Evolutionary conservation across 768 basidiomycete genomes (phyloP), one percentile per base, ranked within the genome.

Genomic region (Termitomyces heimii): DNA sequence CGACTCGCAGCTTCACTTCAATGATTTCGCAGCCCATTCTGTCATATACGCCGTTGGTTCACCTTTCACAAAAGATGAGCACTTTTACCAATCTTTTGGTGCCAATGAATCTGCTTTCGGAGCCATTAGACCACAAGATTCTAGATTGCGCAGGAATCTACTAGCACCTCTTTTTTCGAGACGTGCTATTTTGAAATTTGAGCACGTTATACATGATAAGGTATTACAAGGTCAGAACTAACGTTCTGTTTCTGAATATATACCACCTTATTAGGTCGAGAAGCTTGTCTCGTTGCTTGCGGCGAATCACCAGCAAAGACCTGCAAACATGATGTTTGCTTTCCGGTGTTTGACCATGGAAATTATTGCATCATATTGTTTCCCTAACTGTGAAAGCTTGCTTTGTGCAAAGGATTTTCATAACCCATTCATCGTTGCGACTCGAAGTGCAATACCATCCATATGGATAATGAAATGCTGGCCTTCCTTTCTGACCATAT

Each of bases 271-370:
- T 48, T 18, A 78, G 77, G 56, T 75, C 18, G 66, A 74, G 37
- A 63, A 61, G 31, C 63, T 78, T 1, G 54, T 70, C 26, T 55
- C 53, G 4, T 61, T 65, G 44, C 59, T 71, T 2, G 54, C 54
- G 29, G 44, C 53, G 28, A 46, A 58, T 50, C 43, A 62, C 22
- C 55, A 61, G 40, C 47, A 60, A 49, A 56, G 44, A 31, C 68
- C 75, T 3, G 65, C 65, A 6, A 65, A 77, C 53, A 66, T 78
- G 62, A 73, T 71, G 64, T 63, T 72, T 34, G 77, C 75, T 5
- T 79, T 75, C 49, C 70, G 76, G 34, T 74, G 75, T 32, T 66
- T 71, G 14, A 71, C 76, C 10, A 62, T 77, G 59, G 79, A 79
- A 58, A 72, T 77, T 49, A 75, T 80, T 51, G 68, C 76, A 12